Base-by-base conservation (phyloP, 352 stramenopile species). In the Phytophthora chlamydospora region DNA sequence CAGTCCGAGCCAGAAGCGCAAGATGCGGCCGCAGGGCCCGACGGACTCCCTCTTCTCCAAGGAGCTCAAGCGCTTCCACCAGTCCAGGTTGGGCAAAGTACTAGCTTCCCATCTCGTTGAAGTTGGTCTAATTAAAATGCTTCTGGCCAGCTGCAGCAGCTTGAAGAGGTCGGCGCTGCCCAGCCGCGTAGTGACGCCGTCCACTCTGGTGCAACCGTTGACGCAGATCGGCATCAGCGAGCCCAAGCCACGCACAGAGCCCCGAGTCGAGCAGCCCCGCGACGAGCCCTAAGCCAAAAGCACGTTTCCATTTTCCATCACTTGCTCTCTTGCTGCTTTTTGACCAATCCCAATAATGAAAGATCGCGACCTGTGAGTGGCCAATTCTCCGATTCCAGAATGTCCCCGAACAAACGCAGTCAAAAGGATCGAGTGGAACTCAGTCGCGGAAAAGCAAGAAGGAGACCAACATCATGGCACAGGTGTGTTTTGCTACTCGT, bases 1-100 rank as follows among this genome's bases (percentile, higher is more conserved):
- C 57, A 90, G 83, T 62, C 80, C 83, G 9, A 90, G 73, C 27
- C 80, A 88, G 45, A 90, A 92, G 63, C 79, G 83, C 55, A 90
- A 90, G 59, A 82, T 89, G 59, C 61, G 78, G 13, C 62, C 76
- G 11, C 47, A 85, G 19, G 73, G 77, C 38, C 65, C 79, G 10
- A 57, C 62, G 4, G 78, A 88, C 27, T 47, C 66, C 19, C 56
- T 87, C 38, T 67, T 77, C n/a, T 75, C 68, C 7, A 89, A 89
- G 43, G 76, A 89, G 19, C 74, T 71, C 48, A 89, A 91, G 65
- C 71, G 76, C 11, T 83, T 84, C 55, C 78, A 89, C 47, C 68
- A 84, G 41, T 63, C 58, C 40, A 85, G 72, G 73, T 79, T 4
- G 39, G 11, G 4, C 19, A 14, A 34, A 50, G 44, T 50, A 27